These are phyloP conservation scores for Corylus americana DNA, from an alignment of 306 rosid genomes.

Conservation along the genomic window DNA sequence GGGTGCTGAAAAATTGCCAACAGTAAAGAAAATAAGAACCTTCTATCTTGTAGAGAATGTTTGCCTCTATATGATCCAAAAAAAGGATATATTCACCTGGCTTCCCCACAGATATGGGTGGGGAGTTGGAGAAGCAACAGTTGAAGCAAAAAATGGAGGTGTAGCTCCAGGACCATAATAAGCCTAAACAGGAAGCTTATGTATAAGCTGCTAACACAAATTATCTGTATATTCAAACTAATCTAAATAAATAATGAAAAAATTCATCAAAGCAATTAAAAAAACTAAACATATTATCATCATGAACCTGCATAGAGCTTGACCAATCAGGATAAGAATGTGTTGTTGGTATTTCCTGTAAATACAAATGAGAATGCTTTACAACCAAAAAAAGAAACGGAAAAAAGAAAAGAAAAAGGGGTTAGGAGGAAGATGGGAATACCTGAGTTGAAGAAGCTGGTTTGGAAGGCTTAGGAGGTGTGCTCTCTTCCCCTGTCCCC, in stretches of 20 bases:
- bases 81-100: slow-evolving; percentile 53
- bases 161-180: slow-evolving; percentile 87
- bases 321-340: slow-evolving; percentile 97
- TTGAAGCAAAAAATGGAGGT: slow-evolving; percentile 85
- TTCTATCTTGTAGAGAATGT: neutral
- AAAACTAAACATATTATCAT: slow-evolving; percentile 17
- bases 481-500: slow-evolving; percentile 94
- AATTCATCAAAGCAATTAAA: slow-evolving; percentile 5
- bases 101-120: slow-evolving; percentile 97
- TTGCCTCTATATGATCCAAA: slow-evolving; percentile 11
- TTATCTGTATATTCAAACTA: slow-evolving; percentile 13
- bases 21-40: slow-evolving; percentile 21
- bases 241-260: slow-evolving; percentile 12
- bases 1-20: slow-evolving; percentile 68
- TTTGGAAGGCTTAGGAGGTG: slow-evolving; percentile 77
- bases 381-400: slow-evolving; percentile 1
- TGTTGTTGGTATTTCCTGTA: slow-evolving; percentile 64
- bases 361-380: slow-evolving; percentile 5
- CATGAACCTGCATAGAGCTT: slow-evolving; percentile 81
- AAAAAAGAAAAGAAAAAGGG: neutral
- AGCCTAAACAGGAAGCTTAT: slow-evolving; percentile 62
- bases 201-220: slow-evolving; percentile 30
- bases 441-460: slow-evolving; percentile 67
- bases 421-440: slow-evolving; percentile 8
- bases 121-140: slow-evolving; percentile 82